phyloP scores from a whole-genome alignment of 345 rosid species.

The Murraya paniculata region DNA sequence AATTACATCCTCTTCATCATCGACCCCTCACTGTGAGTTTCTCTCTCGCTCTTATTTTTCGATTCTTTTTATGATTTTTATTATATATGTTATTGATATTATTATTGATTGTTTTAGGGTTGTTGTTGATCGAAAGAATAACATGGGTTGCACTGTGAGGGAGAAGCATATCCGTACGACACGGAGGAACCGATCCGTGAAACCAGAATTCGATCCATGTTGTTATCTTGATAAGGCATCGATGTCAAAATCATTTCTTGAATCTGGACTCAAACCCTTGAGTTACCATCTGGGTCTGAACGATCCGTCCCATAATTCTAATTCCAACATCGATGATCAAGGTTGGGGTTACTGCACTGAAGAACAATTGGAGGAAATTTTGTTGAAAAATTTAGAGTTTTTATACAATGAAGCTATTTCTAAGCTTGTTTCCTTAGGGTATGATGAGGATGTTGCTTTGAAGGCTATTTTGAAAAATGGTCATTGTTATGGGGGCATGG shows the following conservation, averaged over 20 bases:
- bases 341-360: constrained; percentile 88
- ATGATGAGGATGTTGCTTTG: constrained; percentile 69
- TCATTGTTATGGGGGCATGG: constrained; percentile 86
- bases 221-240: constrained; percentile 43
- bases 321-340: constrained; percentile 46
- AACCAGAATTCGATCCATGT: constrained; percentile 61
- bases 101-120: neutral
- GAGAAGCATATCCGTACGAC: constrained; percentile 55
- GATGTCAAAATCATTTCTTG: constrained; percentile 46
- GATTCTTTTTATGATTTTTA: neutral
- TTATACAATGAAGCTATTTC: constrained; percentile 65
- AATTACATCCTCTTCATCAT: neutral
- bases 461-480: constrained; percentile 79
- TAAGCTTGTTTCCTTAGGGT: constrained; percentile 66
- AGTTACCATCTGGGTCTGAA: constrained; percentile 40
- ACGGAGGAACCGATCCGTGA: constrained; percentile 58
- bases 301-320: constrained; percentile 38
- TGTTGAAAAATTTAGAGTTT: constrained; percentile 58
- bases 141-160: constrained; percentile 72
- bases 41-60: neutral
- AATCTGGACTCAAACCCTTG: constrained; percentile 62
- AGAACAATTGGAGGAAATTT: constrained; percentile 74
- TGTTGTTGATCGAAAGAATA: neutral
- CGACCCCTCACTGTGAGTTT: neutral
- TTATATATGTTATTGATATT: neutral